Evolutionary conservation across 1,284 basidiomycete species (phyloP).

Genomic region (Cryptococcus jaspeensis): DNA sequence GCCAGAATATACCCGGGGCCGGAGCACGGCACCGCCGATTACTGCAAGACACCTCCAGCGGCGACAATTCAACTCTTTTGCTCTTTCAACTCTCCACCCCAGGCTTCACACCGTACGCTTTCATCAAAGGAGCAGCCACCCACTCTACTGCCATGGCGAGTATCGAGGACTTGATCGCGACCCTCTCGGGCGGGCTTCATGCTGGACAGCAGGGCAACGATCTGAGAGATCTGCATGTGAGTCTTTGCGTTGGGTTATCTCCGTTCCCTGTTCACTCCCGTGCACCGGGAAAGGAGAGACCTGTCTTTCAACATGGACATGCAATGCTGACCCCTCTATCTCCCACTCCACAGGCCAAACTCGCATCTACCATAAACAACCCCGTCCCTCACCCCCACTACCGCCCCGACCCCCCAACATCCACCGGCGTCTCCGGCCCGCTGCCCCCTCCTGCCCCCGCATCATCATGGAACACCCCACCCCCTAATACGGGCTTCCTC

Average conservation of each 20-base stretch:
- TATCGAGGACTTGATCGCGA: constrained; percentile 50
- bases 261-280: too few relatives aligned
- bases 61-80: too few relatives aligned
- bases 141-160: constrained; percentile 31
- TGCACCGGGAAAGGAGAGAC: not conserved
- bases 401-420: constrained; percentile 34
- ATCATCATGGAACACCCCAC: constrained; percentile 44
- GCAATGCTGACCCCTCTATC: not conserved
- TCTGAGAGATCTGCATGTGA: constrained; percentile 43
- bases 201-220: constrained; percentile 46
- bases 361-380: constrained; percentile 30
- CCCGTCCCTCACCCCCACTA: constrained; percentile 24
- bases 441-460: constrained; percentile 44
- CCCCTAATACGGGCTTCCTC: constrained; percentile 14
- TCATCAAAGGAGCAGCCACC: not conserved
- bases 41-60: too few relatives aligned
- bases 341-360: constrained; percentile 28
- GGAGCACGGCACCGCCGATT: too few relatives aligned
- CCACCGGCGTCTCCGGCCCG: constrained; percentile 19
- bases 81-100: too few relatives aligned
- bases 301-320: not conserved
- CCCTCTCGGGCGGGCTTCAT: constrained; percentile 39
- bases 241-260: constrained; percentile 13
- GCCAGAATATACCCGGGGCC: too few relatives aligned
- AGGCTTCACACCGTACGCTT: too few relatives aligned